Evolutionary conservation across 495 filamentous ascomycete genomes (phyloP), one percentile per base, ranked within the genome.

Genomic region (Penicillium cosmopolitanum): DNA sequence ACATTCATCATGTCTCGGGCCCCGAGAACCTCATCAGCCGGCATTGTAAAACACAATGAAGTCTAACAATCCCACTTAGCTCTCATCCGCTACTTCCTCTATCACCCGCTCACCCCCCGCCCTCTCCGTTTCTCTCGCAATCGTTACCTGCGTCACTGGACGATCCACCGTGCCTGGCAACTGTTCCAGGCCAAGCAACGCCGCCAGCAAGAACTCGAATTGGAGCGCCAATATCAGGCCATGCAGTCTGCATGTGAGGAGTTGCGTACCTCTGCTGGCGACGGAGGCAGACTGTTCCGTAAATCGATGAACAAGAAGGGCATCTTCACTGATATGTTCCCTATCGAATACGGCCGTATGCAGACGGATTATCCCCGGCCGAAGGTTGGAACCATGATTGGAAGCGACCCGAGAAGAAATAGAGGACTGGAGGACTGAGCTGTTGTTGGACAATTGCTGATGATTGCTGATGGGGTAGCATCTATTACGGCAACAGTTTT

Each of bases 151-250:
- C 90, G 95, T 23, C 95, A 99, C 80, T 99, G 96, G 95, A 97
- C 95, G 53, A 98, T 99, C 80, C 93, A 98, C 78, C 92, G 95
- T 64, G 95, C 93, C 19, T 97, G 92, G 89, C 79, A 89, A 58
- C 73, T 96, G 44, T 86, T 85, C 76, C 84, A 85, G 64, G 79
- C 84, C 54, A 78, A 87, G 65, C 80, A 85, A 72, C 85, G 86
- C 50, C 78, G 79, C 36, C 72, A 71, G 46, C 80, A 85, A 48
- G 82, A 88, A 67, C 73, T 77, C 34, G 86, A 86, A 66, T 79
- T 95, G 40, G 80, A 90, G 77, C 79, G 87, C 50, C 87, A 88
- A 80, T 90, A 92, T 74, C 87, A 92, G 75, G 83, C 80, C 65
- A 96, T 96, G 90, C 77, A 81, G 52, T 70, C 74, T 36, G 92